phyloP scores from a whole-genome alignment of 768 basidiomycete species.

The Botryobasidium botryosum region DNA sequence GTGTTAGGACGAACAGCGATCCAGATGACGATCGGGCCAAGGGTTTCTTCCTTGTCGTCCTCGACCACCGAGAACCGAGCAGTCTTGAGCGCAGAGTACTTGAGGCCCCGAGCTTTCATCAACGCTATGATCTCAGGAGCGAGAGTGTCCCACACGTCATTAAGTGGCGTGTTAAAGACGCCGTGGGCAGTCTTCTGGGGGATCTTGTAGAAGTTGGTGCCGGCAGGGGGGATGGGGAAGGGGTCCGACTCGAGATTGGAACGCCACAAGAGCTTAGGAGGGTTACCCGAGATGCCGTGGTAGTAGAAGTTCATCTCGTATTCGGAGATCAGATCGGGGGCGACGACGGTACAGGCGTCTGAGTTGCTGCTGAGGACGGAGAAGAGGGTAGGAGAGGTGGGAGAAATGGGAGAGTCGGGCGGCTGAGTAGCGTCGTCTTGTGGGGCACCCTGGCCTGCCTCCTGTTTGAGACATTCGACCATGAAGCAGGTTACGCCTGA shows the following conservation, averaged over 20 bases:
- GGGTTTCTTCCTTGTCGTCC: constrained; percentile 1
- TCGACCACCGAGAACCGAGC: constrained; percentile 3
- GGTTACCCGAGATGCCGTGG: background rate
- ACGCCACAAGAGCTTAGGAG: background rate
- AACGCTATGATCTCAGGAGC: constrained; percentile 7
- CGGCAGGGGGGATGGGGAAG: constrained; percentile 4
- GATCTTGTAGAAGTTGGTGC: background rate
- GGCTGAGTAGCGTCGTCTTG: background rate
- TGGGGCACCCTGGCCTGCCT: too few relatives aligned
- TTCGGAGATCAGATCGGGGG: background rate
- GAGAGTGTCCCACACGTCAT: background rate
- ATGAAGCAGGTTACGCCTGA: too few relatives aligned
- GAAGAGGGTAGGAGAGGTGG: background rate
- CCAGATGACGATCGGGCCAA: constrained; percentile 4
- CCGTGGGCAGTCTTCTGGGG: constrained; percentile 2
- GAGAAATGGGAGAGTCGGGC: background rate
- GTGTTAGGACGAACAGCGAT: constrained; percentile 7
- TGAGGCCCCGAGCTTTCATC: background rate
- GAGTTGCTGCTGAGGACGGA: background rate
- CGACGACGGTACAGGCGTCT: constrained; percentile 2
- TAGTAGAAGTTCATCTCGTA: background rate
- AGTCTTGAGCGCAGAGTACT: constrained; percentile 2
- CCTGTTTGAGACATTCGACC: too few relatives aligned
- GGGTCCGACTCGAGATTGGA: constrained; percentile 2
- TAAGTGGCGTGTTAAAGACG: background rate